Evolutionary conservation across 192 early-diverging fungal species (phyloP).

Genomic region (Umbelopsis sp.): DNA sequence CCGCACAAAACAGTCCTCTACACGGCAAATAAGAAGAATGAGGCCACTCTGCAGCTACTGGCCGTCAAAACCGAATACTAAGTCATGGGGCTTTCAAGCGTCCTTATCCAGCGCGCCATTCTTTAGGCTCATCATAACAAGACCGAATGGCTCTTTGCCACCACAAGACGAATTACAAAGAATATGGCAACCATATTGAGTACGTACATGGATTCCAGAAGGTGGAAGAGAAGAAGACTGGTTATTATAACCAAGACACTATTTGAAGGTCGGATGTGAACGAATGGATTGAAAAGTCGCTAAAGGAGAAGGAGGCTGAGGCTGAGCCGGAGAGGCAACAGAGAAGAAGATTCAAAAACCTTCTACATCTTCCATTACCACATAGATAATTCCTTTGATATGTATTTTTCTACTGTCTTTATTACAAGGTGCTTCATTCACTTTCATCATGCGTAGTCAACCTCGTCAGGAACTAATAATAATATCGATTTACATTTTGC

Average conservation of each 20-base stretch:
- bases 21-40: slow-evolving; percentile 30
- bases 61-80: slow-evolving; percentile 41
- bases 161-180: slow-evolving; percentile 36
- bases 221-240: slow-evolving; percentile 22
- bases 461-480: too few species aligned
- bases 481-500: too few species aligned
- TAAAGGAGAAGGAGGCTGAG: slow-evolving; percentile 19
- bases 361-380: too few species aligned
- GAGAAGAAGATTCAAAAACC: too few species aligned
- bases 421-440: too few species aligned
- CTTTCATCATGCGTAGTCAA: too few species aligned
- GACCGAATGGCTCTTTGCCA: slow-evolving; percentile 40
- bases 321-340: too few species aligned
- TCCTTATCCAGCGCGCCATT: slow-evolving; percentile 36
- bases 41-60: slow-evolving; percentile 34
- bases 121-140: slow-evolving; percentile 34
- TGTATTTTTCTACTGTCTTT: too few species aligned
- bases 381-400: too few species aligned
- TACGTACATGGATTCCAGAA: slow-evolving; percentile 31
- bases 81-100: slow-evolving; percentile 37
- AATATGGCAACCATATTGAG: slow-evolving; percentile 22
- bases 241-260: slow-evolving; percentile 23
- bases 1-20: too few species aligned
- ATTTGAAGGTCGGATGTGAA: slow-evolving; percentile 36
- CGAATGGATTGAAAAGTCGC: slow-evolving; percentile 29